A percentile compares a stretch with the other conserved stretches of the same genome.
These are phyloP conservation scores for Sicyos baderoa DNA, from an alignment of 306 rosid species.

Conservation along the genomic window DNA sequence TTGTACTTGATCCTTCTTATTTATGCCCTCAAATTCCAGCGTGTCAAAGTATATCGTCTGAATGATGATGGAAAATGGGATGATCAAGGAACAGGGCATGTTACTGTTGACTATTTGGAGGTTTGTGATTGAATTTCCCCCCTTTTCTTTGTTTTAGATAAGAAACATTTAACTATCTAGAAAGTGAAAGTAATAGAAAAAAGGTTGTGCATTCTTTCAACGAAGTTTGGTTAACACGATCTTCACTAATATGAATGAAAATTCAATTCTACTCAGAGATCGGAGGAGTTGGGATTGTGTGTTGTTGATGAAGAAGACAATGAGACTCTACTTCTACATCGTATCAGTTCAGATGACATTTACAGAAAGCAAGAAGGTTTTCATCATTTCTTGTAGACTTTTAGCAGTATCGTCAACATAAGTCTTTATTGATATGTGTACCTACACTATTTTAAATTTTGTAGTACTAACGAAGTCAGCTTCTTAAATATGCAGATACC, in stretches of 20 bases:
- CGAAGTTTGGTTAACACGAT: conserved; percentile 14
- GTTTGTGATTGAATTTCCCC: conserved; percentile 29
- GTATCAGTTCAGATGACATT: conserved; percentile 66
- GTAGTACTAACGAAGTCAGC: conserved; percentile 5
- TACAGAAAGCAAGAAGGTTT: conserved; percentile 97
- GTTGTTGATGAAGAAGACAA: conserved; percentile 87
- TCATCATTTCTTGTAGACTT: conserved; percentile 18
- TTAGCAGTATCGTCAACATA: background rate
- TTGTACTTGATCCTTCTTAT: background rate
- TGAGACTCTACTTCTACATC: conserved; percentile 76
- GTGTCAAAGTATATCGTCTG: conserved; percentile 90
- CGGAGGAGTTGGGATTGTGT: conserved; percentile 77
- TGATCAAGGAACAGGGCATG: conserved; percentile 96
- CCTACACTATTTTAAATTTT: background rate
- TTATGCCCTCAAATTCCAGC: conserved; percentile 44
- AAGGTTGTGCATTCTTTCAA: conserved; percentile 8
- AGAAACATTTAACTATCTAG: background rate
- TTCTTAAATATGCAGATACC: conserved; percentile 40
- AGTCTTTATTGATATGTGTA: background rate
- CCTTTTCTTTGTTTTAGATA: background rate
- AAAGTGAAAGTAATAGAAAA: conserved; percentile 1
- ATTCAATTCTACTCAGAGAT: conserved; percentile 46
- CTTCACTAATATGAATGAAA: conserved; percentile 16
- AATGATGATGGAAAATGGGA: conserved; percentile 97
- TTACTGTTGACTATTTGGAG: conserved; percentile 82